Conservation (phyloP, 768 basidiomycete genomes). For the Phylloporus sp. region DNA sequence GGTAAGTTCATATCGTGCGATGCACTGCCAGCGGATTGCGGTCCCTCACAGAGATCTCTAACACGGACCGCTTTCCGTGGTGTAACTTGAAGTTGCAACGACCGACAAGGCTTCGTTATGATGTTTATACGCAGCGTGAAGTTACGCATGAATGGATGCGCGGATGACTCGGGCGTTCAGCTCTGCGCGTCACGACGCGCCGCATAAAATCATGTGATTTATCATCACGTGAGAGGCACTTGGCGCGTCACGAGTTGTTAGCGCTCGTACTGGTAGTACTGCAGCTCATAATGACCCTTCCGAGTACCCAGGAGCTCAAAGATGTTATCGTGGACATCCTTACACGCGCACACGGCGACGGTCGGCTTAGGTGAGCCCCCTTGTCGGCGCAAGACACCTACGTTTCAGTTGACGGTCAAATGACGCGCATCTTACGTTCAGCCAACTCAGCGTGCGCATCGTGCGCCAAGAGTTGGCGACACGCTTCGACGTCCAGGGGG, state of each 20-base stretch:
- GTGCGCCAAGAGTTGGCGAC: slow-evolving; percentile 49
- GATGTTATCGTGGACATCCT: slow-evolving; percentile 20
- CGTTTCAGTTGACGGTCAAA: background rate
- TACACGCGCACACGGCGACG: slow-evolving; percentile 19
- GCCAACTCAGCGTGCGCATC: slow-evolving; percentile 41
- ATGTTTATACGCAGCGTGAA: too few species aligned
- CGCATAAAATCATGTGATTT: too few species aligned
- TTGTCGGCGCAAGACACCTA: background rate
- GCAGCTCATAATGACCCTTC: slow-evolving; percentile 11
- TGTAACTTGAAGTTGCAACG: too few species aligned
- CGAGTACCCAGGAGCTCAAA: slow-evolving; percentile 14
- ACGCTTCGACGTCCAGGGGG: slow-evolving; percentile 39
- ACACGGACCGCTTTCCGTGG: too few species aligned
- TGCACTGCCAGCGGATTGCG: too few species aligned
- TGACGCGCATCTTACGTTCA: slow-evolving; percentile 7
- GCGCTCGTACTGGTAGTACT: background rate
- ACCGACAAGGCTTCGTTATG: too few species aligned
- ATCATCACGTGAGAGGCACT: slow-evolving; percentile 12
- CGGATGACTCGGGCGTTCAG: too few species aligned
- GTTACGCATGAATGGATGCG: too few species aligned
- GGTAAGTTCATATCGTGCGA: too few species aligned
- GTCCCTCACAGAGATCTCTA: too few species aligned
- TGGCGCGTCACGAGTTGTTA: background rate
- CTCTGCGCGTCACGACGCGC: too few species aligned
- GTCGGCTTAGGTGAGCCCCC: slow-evolving; percentile 15